Conservation (phyloP, 2,329 filamentous ascomycete genomes). For the Fusarium chuoi region DNA sequence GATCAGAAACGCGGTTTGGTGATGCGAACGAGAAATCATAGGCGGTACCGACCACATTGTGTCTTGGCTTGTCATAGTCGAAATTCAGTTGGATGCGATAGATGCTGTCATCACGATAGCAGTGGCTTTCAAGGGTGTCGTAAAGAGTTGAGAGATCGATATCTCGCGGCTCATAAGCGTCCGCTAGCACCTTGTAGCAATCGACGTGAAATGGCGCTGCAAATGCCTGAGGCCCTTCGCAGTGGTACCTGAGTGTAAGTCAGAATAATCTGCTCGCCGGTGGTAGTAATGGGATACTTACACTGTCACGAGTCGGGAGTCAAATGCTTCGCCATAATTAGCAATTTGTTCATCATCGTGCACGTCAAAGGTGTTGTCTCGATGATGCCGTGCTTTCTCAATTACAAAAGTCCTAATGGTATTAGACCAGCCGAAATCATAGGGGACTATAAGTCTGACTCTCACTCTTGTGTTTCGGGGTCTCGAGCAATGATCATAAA, state of each 20-base stretch:
- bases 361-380: background rate
- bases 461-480: background rate
- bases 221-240: background rate
- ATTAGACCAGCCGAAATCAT: background rate
- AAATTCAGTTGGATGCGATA: accelerated
- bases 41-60: background rate
- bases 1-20: background rate
- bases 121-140: background rate
- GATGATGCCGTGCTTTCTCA: background rate
- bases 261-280: accelerated
- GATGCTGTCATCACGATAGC: background rate
- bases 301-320: background rate
- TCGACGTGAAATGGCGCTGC: background rate
- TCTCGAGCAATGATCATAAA: background rate
- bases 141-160: background rate
- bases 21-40: background rate
- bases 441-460: accelerated
- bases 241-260: background rate
- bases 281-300: background rate
- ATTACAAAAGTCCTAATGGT: background rate
- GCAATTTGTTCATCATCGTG: background rate
- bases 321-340: background rate
- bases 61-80: background rate
- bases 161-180: background rate
- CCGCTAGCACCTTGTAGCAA: background rate